A percentile compares a stretch with the other conserved stretches of the same genome.
Evolutionary conservation across 2,329 filamentous ascomycete species (phyloP).

Genomic region (Metarhizium humberi): DNA sequence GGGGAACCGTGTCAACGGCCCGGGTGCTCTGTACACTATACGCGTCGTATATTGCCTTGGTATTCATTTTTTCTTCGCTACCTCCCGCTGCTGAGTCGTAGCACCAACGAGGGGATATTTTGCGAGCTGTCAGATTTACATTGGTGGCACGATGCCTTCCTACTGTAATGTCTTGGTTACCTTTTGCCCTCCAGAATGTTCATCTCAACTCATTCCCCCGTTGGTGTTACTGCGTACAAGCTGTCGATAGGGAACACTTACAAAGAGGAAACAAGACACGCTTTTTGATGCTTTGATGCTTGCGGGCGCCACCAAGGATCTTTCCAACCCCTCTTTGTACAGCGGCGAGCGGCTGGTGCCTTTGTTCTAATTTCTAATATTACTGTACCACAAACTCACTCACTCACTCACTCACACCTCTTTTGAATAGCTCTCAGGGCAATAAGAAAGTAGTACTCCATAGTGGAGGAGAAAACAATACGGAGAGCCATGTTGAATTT

Average conservation of each 20-base stretch:
- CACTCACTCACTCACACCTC: neutral
- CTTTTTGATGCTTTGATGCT: neutral
- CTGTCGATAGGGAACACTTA: neutral
- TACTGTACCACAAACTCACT: neutral
- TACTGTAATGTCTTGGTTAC: neutral
- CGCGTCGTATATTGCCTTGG: too few species aligned
- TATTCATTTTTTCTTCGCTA: neutral
- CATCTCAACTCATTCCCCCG: neutral
- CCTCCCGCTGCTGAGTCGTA: neutral
- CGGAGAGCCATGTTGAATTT: neutral
- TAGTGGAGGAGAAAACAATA: neutral
- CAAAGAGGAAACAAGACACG: neutral
- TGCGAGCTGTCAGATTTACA: neutral
- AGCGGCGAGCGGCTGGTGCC: neutral
- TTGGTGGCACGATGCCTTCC: neutral
- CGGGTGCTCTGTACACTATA: neutral
- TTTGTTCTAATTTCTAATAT: neutral
- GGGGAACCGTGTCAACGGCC: neutral
- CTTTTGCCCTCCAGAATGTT: neutral
- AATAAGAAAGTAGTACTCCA: neutral
- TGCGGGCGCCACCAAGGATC: neutral
- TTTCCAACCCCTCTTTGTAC: neutral
- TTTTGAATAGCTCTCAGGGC: neutral
- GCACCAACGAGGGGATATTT: neutral
- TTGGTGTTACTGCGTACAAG: neutral